Conservation (phyloP, 2,329 filamentous ascomycete genomes). For the Cyphellophora europaea region DNA sequence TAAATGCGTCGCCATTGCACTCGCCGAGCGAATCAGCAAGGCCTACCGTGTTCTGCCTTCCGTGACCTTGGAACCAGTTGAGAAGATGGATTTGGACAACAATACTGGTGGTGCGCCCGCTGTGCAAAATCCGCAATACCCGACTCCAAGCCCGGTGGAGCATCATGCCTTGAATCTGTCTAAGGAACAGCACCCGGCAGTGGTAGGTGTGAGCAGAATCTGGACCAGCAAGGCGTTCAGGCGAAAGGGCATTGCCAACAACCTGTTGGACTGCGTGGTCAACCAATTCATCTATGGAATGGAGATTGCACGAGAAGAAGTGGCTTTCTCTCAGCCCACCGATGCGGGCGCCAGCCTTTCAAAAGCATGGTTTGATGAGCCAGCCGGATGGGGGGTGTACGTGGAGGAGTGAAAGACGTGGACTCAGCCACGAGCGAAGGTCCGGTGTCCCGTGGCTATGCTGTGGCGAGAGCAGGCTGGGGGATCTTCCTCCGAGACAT, state of each 20-base stretch:
- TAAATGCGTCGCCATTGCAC: conserved; percentile 53
- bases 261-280: conserved; percentile 47
- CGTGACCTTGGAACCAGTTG: conserved; percentile 5
- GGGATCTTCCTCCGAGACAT: too few relatives aligned
- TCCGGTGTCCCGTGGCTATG: too few relatives aligned
- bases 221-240: conserved; percentile 53
- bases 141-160: conserved; percentile 22
- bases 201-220: conserved; percentile 56
- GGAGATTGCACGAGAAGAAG: conserved; percentile 43
- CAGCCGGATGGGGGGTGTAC: conserved; percentile 51
- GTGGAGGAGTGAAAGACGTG: conserved; percentile 33
- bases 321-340: conserved; percentile 60
- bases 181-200: conserved; percentile 29
- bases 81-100: conserved; percentile 12
- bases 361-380: conserved; percentile 45
- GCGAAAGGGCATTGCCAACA: conserved; percentile 47
- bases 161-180: conserved; percentile 23
- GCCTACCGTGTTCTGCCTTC: conserved; percentile 37
- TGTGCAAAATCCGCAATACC: conserved; percentile 7
- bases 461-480: too few relatives aligned
- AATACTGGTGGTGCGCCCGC: conserved; percentile 3
- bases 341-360: conserved; percentile 50
- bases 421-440: too few relatives aligned
- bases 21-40: conserved; percentile 52
- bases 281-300: conserved; percentile 47